Base-by-base conservation (phyloP, 1,284 basidiomycete genomes). In the Bondarzewia mesenterica region DNA sequence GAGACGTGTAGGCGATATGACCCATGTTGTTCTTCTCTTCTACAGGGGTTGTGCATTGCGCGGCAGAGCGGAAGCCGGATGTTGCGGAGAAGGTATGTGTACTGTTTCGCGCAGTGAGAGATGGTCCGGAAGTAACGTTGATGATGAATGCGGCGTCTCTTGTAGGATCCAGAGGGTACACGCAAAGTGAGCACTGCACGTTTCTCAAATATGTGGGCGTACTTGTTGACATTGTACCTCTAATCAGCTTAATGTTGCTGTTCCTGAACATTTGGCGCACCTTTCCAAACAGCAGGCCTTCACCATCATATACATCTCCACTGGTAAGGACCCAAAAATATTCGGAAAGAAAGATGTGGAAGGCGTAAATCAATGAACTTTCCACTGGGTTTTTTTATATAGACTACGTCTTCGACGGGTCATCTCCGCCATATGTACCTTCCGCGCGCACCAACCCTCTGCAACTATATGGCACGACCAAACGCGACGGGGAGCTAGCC, bases 321-420 rank as follows among this genome's bases (percentile, higher is more conserved):
- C 85, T 23, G 86, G 85, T 79, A 51, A 42, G 67, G n/a, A n/a
- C n/a, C n/a, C n/a, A n/a, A n/a, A n/a, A n/a, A n/a, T n/a, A n/a
- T n/a, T n/a, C n/a, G n/a, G n/a, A n/a, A n/a, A n/a, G n/a, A n/a
- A n/a, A n/a, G n/a, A n/a, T n/a, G n/a, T n/a, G n/a, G n/a, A n/a
- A n/a, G n/a, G n/a, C n/a, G n/a, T n/a, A 14, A n/a, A 10, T 32
- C 10, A 26, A 42, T 32, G 16, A 14, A 18, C 15, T 21, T 46
- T 21, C 32, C 4, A n/a, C 14, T 20, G 14, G 7, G 21, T 3
- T 10, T 23, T 18, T 49, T 52, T 2, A 42, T 36, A 48, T 58
- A 83, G 89, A 92, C 65, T 92, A 92, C 62, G 88, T 93, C 12
- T 92, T 93, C 57, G 86, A 90, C 54, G 89, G 89, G 4, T 81